Evolutionary conservation across 805 yeast species (phyloP), one percentile per base, ranked within the genome.

Genomic region (Barnettozyma wickerhamii): DNA sequence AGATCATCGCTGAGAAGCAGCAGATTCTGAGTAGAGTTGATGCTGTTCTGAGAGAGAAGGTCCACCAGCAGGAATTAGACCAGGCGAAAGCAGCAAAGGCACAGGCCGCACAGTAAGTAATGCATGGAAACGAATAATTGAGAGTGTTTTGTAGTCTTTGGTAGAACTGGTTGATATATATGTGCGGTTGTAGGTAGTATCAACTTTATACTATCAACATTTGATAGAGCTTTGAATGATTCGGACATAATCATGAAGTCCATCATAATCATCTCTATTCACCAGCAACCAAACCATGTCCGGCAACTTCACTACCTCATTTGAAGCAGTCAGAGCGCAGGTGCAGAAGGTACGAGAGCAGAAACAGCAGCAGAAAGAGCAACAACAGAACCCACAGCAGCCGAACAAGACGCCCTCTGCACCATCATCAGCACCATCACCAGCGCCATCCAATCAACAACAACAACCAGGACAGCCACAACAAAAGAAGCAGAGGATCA

Each of bases 1-100:
- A 73, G 20, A 80, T 93, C 19, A 80, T 91, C 43, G 77, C 77
- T 41, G 89, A 83, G 55, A 91, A 90, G 63, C 68, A 79, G 40
- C 77, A 77, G 30, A 67, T 79, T 29, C 60, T 85, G 48, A 76
- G 78, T 50, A 74, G 75, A 37, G 73, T 86, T 24, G 87, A 84
- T 50, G 60, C 67, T 50, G 71, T 75, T 15, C 66, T 80, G 49
- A 72, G 82, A 55, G 62, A 65, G 38, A 77, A 75, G 56, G 64
- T 79, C 45, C 63, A 68, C 32, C 72, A 73, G 67, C 56, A 74
- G 66, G 42, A 39, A 21, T 14, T 30, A 5, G 40, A 37, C n/a
- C 35, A 30, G 10, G 26, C 21, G 17, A 35, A 20, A 18, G 24
- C 40, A 19, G 32, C 30, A 12, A 15, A 36, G 17, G 17, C 14